Evolutionary conservation across 2,329 filamentous ascomycete genomes (phyloP).

Genomic region (Botrytis cinerea): DNA sequence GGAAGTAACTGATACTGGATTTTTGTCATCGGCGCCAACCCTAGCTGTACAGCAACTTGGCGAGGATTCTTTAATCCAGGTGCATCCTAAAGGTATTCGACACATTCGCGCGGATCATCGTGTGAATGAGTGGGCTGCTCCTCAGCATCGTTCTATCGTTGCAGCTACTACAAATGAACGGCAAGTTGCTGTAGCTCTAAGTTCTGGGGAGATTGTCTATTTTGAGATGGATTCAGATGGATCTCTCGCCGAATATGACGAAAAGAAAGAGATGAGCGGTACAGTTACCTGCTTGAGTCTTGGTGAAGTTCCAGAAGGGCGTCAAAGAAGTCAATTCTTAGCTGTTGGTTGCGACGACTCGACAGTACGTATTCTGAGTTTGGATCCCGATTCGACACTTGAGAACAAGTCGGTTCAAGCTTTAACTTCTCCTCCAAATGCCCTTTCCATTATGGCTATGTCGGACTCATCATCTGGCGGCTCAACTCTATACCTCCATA

Average conservation of each 20-base stretch:
- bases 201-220: constrained; percentile 95
- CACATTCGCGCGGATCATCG: constrained; percentile 77
- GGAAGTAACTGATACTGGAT: constrained; percentile 91
- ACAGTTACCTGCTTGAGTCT: constrained; percentile 95
- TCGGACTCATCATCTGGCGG: constrained; percentile 88
- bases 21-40: constrained; percentile 84
- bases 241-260: constrained; percentile 88
- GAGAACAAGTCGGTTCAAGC: constrained; percentile 95
- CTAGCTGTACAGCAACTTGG: constrained; percentile 92
- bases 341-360: constrained; percentile 97
- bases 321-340: constrained; percentile 84
- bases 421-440: constrained; percentile 84
- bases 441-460: constrained; percentile 92
- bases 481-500: constrained; percentile 89
- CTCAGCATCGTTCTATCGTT: constrained; percentile 92
- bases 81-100: constrained; percentile 93
- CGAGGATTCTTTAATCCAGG: constrained; percentile 88
- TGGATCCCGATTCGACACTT: constrained; percentile 86
- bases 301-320: constrained; percentile 87
- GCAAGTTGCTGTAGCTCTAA: constrained; percentile 91
- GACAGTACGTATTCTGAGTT: constrained; percentile 87
- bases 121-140: constrained; percentile 90
- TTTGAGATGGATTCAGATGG: constrained; percentile 97
- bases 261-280: constrained; percentile 91
- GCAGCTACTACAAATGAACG: constrained; percentile 90